These are phyloP conservation scores for Corymbia citriodora DNA, from an alignment of 441 rosid species.

Conservation along the genomic window DNA sequence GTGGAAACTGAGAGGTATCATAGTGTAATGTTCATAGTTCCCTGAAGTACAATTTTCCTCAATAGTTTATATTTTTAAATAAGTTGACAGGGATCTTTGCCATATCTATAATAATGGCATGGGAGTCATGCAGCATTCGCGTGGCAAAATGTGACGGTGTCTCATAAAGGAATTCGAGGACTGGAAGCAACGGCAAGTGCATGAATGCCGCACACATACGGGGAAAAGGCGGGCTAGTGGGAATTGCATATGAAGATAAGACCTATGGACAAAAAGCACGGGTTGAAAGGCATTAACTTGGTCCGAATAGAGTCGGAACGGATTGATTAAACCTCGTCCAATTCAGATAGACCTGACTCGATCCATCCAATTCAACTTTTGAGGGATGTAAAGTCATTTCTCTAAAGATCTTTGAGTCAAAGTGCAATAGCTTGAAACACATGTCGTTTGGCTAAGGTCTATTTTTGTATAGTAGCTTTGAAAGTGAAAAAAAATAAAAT, in stretches of 20 bases:
- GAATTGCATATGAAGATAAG: not conserved
- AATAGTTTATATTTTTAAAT: not conserved
- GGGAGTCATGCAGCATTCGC: not conserved
- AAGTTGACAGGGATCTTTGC: not conserved
- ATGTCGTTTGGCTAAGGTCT: not conserved
- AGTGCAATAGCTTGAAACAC: not conserved
- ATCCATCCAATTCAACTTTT: not conserved
- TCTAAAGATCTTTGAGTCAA: not conserved
- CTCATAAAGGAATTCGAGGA: not conserved
- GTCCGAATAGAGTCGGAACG: not conserved
- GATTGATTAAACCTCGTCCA: not conserved
- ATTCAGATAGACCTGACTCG: not conserved
- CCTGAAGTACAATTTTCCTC: not conserved
- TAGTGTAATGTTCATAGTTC: not conserved
- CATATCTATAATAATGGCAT: not conserved
- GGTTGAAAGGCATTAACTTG: not conserved
- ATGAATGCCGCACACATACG: not conserved
- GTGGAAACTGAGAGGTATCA: not conserved
- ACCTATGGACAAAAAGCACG: not conserved
- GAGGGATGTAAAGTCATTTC: not conserved
- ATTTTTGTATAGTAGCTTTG: not conserved
- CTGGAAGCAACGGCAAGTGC: not conserved
- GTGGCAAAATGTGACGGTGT: not conserved
- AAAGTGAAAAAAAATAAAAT: not conserved
- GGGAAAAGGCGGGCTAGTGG: not conserved